Conservation (phyloP, 2,329 filamentous ascomycete species). For the Penicillium hesseltinei region DNA sequence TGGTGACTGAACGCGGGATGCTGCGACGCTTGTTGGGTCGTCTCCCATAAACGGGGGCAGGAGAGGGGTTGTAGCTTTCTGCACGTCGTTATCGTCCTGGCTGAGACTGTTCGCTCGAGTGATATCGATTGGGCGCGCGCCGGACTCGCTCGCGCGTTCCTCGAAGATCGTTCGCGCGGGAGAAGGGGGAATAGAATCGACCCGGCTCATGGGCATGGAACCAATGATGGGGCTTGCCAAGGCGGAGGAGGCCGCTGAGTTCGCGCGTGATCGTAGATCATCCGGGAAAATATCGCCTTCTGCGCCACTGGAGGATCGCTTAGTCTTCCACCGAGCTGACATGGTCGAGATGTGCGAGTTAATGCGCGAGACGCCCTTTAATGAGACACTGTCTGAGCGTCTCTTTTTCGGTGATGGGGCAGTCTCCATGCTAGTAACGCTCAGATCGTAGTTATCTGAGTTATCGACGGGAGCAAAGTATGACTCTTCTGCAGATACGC, state of each 20-base stretch:
- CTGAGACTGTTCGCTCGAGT: conserved; percentile 52
- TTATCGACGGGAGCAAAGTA: conserved; percentile 30
- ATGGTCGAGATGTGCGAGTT: conserved; percentile 69
- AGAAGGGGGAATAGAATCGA: conserved; percentile 59
- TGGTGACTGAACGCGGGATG: conserved; percentile 69
- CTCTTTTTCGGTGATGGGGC: conserved; percentile 56
- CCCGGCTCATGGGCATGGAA: conserved; percentile 37
- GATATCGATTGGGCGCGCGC: conserved; percentile 52
- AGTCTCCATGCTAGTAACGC: conserved; percentile 62
- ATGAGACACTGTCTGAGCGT: conserved; percentile 49
- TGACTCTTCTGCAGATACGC: conserved; percentile 30
- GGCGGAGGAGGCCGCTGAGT: conserved; percentile 42
- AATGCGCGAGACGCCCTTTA: conserved; percentile 63
- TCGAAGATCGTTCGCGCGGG: conserved; percentile 64
- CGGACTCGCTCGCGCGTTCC: conserved; percentile 50
- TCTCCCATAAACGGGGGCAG: conserved; percentile 76
- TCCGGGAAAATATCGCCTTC: conserved; percentile 33
- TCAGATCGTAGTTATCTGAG: conserved; percentile 48
- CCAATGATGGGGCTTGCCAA: conserved; percentile 37
- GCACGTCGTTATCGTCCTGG: conserved; percentile 54
- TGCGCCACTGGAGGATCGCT: conserved; percentile 35
- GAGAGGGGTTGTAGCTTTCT: conserved; percentile 76
- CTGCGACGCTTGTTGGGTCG: conserved; percentile 45
- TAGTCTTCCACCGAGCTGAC: conserved; percentile 50
- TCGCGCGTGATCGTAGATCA: conserved; percentile 41